Evolutionary conservation across 257 asterid genomes (phyloP), one percentile per base, ranked within the genome.

Genomic region (Petunia axillaris): DNA sequence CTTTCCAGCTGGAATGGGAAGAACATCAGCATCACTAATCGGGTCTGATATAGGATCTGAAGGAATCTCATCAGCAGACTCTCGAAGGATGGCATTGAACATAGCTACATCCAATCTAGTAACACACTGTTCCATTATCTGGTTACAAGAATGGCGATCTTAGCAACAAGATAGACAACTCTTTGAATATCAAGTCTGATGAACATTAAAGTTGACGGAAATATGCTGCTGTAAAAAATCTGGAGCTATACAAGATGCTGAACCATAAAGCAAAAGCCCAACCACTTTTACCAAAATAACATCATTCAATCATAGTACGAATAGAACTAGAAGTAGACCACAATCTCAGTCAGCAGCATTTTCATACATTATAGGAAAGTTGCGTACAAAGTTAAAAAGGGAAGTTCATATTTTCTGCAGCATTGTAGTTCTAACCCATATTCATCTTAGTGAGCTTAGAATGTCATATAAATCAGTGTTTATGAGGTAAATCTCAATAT

Each of bases 21-120:
- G 97, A 87, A 92, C 97, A 43, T 82, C 83, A 5, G 91, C 85
- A 84, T 94, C 95, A 85, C 93, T 83, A 68, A 94, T 91, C 4
- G 98, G 97, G 83, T 94, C 98, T 48, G 97, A 94, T 37, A 94
- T 85, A 64, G 97, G 98, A 85, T 92, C 97, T 1, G 97, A 90
- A 52, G 98, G 98, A 73, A 92, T 94, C 58, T 91, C 97, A 80
- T 92, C 94, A 54, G 86, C 89, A 15, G 92, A 89, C 83, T 91
- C 95, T 36, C 97, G 87, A 80, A 93, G 97, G 82, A 93, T 89
- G 78, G 92, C 98, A 57, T 92, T 93, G 81, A 93, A 89, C 98
- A 93, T 93, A 59, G 97, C 98, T 76, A 92, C 96, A 73, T 93
- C 98, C 75, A 93, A 81, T 78, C 97, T 89, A 64, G 89, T 91